A percentile compares a stretch with the other conserved stretches of the same genome.
These are phyloP conservation scores for Graphilbum fragrans DNA, from an alignment of 2,329 filamentous ascomycete genomes.

Conservation along the genomic window DNA sequence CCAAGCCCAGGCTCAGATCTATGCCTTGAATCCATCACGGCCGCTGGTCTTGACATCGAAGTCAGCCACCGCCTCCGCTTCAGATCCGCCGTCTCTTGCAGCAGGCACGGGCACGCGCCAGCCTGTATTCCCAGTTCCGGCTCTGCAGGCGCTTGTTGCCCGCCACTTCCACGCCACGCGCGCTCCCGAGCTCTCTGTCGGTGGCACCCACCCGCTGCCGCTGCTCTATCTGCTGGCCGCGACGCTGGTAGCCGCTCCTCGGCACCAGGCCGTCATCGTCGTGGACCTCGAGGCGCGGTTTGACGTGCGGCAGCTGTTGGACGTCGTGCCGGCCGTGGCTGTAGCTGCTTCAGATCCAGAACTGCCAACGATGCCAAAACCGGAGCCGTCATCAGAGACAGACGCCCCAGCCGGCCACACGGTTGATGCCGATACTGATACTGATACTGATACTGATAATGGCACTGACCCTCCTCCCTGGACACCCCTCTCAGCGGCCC, in stretches of 20 bases:
- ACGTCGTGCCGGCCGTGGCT: conserved; percentile 4
- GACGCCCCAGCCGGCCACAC: background rate
- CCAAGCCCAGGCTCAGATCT: too few relatives aligned
- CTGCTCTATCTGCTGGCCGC: conserved; percentile 45
- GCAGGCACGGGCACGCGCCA: conserved; percentile 3
- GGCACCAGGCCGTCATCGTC: conserved; percentile 36
- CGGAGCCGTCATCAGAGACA: background rate
- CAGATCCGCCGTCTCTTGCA: background rate
- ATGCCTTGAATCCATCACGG: too few relatives aligned
- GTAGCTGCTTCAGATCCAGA: background rate
- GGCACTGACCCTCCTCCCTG: background rate
- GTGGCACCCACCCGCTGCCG: conserved; percentile 35
- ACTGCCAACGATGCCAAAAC: background rate
- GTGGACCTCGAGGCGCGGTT: conserved; percentile 45
- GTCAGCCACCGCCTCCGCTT: too few relatives aligned
- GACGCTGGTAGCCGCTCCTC: conserved; percentile 33
- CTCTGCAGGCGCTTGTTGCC: conserved; percentile 32
- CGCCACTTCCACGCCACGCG: conserved; percentile 36
- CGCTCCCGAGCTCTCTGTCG: conserved; percentile 33
- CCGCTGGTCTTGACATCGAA: too few relatives aligned
- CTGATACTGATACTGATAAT: background rate
- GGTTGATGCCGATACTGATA: too few relatives aligned
- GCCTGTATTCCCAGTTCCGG: conserved; percentile 23
- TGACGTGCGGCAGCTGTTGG: conserved; percentile 34
- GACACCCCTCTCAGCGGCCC: background rate